Conservation (phyloP, 495 filamentous ascomycete species). For the Filosporella fistucella region DNA sequence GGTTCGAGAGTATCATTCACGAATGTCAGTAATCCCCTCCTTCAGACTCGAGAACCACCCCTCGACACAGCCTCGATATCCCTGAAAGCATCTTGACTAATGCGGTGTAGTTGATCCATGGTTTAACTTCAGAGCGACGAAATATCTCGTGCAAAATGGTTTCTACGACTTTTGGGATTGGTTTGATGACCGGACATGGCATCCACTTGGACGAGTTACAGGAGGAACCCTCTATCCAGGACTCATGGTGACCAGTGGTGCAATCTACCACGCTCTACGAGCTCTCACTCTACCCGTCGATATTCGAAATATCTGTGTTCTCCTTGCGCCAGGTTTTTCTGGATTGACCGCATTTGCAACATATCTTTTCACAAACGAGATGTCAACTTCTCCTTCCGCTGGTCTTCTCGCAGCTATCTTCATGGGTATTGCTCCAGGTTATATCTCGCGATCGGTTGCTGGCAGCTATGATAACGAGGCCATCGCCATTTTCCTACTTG, state of each 20-base stretch:
- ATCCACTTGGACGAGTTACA: slow-evolving; percentile 96
- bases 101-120: slow-evolving; percentile 84
- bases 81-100: slow-evolving; percentile 22
- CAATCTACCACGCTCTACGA: slow-evolving; percentile 91
- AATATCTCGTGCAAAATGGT: slow-evolving; percentile 92
- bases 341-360: slow-evolving; percentile 90
- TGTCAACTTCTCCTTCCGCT: slow-evolving; percentile 86
- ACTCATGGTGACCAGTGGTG: slow-evolving; percentile 98
- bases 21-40: slow-evolving; percentile 68
- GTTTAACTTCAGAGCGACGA: slow-evolving; percentile 99
- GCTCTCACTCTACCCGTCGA: slow-evolving; percentile 92
- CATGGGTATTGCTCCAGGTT: slow-evolving; percentile 97
- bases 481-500: slow-evolving; percentile 97
- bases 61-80: slow-evolving; percentile 4
- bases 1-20: slow-evolving; percentile 99
- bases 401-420: slow-evolving; percentile 92
- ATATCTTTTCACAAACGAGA: slow-evolving; percentile 95
- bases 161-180: slow-evolving; percentile 99
- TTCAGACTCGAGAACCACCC: slow-evolving; percentile 5
- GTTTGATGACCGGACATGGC: slow-evolving; percentile 99
- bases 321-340: slow-evolving; percentile 93
- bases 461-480: slow-evolving; percentile 99
- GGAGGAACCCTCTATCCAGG: slow-evolving; percentile 98
- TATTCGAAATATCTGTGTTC: slow-evolving; percentile 97
- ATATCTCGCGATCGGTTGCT: slow-evolving; percentile 95